Conservation (phyloP, 148 eudicot species). For the Agrostemma githago region DNA sequence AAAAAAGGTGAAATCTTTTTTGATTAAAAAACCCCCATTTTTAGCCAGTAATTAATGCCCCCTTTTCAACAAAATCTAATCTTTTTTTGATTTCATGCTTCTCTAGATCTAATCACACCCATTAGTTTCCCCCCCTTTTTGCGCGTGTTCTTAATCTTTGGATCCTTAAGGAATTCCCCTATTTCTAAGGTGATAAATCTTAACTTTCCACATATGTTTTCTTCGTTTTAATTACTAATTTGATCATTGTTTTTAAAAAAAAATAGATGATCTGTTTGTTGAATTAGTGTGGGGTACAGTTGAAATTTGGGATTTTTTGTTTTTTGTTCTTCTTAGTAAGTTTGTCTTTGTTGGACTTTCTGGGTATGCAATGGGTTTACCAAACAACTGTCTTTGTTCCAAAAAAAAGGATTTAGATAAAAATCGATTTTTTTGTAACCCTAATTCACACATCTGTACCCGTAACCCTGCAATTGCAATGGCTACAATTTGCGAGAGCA, state of each 20-base stretch:
- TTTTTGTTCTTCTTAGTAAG: constrained; percentile 16
- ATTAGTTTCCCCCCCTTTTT: not conserved
- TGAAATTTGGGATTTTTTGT: constrained; percentile 10
- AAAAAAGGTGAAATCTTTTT: constrained; percentile 16
- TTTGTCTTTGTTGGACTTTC: constrained; percentile 32
- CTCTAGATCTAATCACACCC: constrained; percentile 50
- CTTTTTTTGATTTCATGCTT: constrained; percentile 35
- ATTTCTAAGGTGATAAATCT: constrained; percentile 23
- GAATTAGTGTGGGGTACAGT: constrained; percentile 22
- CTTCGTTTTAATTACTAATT: not conserved
- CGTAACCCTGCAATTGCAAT: too few species aligned
- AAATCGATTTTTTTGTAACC: constrained; percentile 14
- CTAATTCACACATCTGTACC: too few species aligned
- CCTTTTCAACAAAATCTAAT: constrained; percentile 1
- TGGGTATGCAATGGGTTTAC: constrained; percentile 31
- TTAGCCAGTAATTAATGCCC: constrained; percentile 8
- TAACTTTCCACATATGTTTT: not conserved
- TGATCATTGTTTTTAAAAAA: not conserved
- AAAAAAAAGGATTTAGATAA: constrained; percentile 9
- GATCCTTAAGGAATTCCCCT: constrained; percentile 22
- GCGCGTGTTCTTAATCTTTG: not conserved
- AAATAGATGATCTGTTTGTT: constrained; percentile 19
- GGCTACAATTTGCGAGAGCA: too few species aligned
- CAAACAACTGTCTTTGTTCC: constrained; percentile 20
- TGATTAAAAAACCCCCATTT: not conserved